phyloP scores from a whole-genome alignment of 768 basidiomycete species.

The Polyporus arcularius region DNA sequence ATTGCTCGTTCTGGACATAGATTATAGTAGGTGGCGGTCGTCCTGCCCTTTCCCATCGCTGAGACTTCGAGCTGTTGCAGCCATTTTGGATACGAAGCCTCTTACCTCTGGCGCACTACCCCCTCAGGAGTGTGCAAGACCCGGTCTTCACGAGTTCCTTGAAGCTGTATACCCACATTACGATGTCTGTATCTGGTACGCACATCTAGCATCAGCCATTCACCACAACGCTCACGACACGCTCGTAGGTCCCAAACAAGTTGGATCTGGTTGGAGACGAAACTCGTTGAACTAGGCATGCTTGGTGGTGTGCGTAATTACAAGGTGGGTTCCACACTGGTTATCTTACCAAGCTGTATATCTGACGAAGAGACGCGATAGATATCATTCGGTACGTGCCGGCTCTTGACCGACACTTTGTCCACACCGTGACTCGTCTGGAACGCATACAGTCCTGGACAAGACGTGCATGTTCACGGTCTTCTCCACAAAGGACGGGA shows the following conservation, averaged over 20 bases:
- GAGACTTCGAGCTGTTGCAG: conserved; percentile 35
- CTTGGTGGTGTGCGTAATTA: conserved; percentile 70
- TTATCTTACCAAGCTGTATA: neutral
- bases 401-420: neutral
- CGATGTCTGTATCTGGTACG: conserved; percentile 86
- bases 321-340: conserved; percentile 46
- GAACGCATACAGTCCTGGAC: conserved; percentile 61
- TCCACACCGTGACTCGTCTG: neutral
- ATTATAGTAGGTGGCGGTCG: conserved; percentile 63
- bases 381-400: conserved; percentile 63
- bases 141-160: conserved; percentile 81
- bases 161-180: conserved; percentile 80
- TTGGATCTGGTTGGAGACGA: conserved; percentile 89
- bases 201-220: neutral
- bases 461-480: conserved; percentile 89
- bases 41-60: neutral
- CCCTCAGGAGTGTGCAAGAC: conserved; percentile 79
- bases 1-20: conserved; percentile 84
- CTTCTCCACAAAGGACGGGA: conserved; percentile 70
- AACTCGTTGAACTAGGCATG: conserved; percentile 85
- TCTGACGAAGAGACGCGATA: conserved; percentile 1
- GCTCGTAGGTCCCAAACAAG: conserved; percentile 72
- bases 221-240: neutral
- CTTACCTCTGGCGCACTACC: conserved; percentile 81
- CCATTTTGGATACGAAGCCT: conserved; percentile 84